Conservation (phyloP, 176 grass and related monocot species). For the Carex cristatella region DNA sequence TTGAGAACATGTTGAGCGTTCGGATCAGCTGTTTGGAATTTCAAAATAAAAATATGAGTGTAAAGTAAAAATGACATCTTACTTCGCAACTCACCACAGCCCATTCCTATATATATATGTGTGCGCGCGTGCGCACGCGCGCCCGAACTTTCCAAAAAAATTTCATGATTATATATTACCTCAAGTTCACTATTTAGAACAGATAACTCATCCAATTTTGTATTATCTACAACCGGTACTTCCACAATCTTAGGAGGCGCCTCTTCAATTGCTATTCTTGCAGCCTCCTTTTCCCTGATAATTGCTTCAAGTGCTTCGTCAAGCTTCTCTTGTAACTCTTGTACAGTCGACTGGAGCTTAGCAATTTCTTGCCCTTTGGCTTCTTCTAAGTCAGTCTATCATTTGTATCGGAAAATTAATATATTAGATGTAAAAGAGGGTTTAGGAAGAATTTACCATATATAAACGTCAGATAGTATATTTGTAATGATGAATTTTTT, state of each 20-base stretch:
- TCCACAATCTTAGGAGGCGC: conserved; percentile 85
- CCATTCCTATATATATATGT: not conserved
- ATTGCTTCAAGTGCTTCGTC: conserved; percentile 55
- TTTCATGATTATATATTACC: conserved; percentile 28
- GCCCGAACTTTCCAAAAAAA: not conserved
- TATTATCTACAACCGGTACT: conserved; percentile 63
- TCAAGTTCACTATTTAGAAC: conserved; percentile 63
- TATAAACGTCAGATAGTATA: not conserved
- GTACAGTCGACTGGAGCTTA: conserved; percentile 59
- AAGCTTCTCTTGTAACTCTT: conserved; percentile 72
- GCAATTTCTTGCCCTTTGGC: conserved; percentile 68
- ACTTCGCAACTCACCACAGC: too few relatives aligned
- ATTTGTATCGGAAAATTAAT: not conserved
- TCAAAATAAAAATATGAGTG: too few relatives aligned
- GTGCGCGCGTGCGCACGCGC: too few relatives aligned
- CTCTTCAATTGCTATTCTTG: conserved; percentile 68
- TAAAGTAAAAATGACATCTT: too few relatives aligned
- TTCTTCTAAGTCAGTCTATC: conserved; percentile 76
- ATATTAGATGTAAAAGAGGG: not conserved
- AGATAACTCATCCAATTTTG: conserved; percentile 54
- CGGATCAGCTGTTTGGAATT: too few relatives aligned
- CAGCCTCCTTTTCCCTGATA: conserved; percentile 63
- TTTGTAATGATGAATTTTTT: not conserved
- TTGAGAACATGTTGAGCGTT: too few relatives aligned
- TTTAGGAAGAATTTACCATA: not conserved